Evolutionary conservation across 2,329 filamentous ascomycete genomes (phyloP).

Genomic region (Epicoccum sorghinum): DNA sequence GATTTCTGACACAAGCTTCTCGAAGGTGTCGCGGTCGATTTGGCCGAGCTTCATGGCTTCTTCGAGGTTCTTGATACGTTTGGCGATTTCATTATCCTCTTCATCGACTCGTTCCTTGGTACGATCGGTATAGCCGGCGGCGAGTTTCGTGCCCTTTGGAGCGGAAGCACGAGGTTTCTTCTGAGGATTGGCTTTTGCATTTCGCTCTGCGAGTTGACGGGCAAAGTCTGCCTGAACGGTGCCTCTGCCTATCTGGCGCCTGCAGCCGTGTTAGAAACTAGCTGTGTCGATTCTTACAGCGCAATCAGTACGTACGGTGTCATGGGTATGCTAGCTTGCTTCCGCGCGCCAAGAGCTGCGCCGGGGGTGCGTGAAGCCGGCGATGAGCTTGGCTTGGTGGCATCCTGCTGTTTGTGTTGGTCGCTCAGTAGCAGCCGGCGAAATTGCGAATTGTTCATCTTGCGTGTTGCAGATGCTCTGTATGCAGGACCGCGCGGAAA

Average conservation of each 20-base stretch:
- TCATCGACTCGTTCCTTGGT: constrained; percentile 66
- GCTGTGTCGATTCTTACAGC: neutral
- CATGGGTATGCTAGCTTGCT: constrained; percentile 86
- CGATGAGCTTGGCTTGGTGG: constrained; percentile 28
- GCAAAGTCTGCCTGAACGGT: constrained; percentile 72
- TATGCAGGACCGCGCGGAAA: neutral
- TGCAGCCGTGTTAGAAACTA: constrained; percentile 40
- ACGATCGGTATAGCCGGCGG: constrained; percentile 83
- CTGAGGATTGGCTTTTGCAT: constrained; percentile 58
- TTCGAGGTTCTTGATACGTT: constrained; percentile 78
- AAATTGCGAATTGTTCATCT: constrained; percentile 97
- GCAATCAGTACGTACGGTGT: constrained; percentile 70
- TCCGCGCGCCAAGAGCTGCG: constrained; percentile 73
- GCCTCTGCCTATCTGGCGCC: constrained; percentile 66
- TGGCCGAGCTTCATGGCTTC: constrained; percentile 81
- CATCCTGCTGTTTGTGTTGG: constrained; percentile 47
- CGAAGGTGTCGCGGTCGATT: constrained; percentile 80
- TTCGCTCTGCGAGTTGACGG: constrained; percentile 79
- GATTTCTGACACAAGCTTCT: constrained; percentile 75
- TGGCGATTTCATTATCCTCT: constrained; percentile 62
- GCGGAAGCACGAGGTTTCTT: constrained; percentile 81
- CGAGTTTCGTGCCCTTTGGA: constrained; percentile 82
- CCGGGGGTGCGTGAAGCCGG: constrained; percentile 39
- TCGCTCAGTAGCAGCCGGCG: constrained; percentile 72
- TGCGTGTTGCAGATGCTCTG: constrained; percentile 1